Conservation (phyloP, 768 basidiomycete species). For the Tylopilus rubrobrunneus region DNA sequence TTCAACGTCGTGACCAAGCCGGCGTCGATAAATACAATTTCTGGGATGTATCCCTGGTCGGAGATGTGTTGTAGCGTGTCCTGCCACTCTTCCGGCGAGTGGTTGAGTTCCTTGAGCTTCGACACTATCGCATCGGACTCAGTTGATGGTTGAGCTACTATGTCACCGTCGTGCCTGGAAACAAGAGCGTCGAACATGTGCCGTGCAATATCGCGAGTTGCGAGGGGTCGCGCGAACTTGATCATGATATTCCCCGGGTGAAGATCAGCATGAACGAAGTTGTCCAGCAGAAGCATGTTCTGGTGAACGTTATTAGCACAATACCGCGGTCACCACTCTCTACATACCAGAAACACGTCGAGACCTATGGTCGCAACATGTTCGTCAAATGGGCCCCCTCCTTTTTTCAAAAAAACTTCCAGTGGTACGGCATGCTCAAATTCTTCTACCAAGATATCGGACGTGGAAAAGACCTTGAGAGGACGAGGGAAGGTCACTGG, state of each 20-base stretch:
- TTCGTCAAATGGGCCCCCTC: conserved; percentile 88
- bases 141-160: conserved; percentile 25
- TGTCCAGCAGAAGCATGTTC: conserved; percentile 98
- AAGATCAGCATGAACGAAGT: conserved; percentile 92
- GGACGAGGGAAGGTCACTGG: conserved; percentile 91
- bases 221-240: conserved; percentile 87
- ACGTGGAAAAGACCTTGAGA: conserved; percentile 73
- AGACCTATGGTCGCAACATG: conserved; percentile 88
- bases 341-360: conserved; percentile 87
- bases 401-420: conserved; percentile 81
- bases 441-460: conserved; percentile 86
- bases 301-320: conserved; percentile 28
- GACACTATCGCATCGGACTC: conserved; percentile 65
- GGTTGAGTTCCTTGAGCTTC: conserved; percentile 56
- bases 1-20: conserved; percentile 90
- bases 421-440: conserved; percentile 90
- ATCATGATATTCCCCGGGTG: conserved; percentile 97
- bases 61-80: conserved; percentile 60
- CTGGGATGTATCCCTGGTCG: conserved; percentile 78
- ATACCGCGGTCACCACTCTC: neutral
- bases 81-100: conserved; percentile 66
- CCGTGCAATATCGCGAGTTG: conserved; percentile 58
- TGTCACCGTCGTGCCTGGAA: conserved; percentile 28
- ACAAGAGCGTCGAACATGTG: conserved; percentile 57
- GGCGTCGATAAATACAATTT: conserved; percentile 95